Percentiles rank a stretch among this genome's conserved stretches.
Conservation (phyloP, 148 eudicot species). For the Talinum fruticosum region DNA sequence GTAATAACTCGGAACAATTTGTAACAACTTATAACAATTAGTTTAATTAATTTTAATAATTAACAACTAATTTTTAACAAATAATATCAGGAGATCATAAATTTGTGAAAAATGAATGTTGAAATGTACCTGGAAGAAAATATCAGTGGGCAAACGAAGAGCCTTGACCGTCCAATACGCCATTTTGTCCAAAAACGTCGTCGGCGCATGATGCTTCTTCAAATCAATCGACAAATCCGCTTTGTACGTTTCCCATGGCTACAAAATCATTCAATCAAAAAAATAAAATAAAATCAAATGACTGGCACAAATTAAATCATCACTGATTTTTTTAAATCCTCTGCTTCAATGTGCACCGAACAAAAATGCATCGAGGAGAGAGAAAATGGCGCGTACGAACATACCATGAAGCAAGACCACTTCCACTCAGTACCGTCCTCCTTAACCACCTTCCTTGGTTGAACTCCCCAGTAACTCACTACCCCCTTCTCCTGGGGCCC, state of each 20-base stretch:
- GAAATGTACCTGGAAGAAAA: conserved; percentile 58
- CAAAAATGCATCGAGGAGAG: background rate
- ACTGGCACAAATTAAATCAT: too few relatives aligned
- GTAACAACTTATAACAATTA: too few relatives aligned
- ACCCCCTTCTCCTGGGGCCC: conserved; percentile 28
- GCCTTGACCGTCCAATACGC: conserved; percentile 65
- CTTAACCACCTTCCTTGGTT: conserved; percentile 40
- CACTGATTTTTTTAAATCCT: too few relatives aligned
- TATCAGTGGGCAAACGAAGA: conserved; percentile 62
- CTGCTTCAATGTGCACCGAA: background rate
- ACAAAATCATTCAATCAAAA: background rate
- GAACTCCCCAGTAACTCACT: conserved; percentile 58
- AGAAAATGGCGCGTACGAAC: background rate
- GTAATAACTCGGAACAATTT: too few relatives aligned
- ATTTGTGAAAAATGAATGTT: background rate
- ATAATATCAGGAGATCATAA: too few relatives aligned
- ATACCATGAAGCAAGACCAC: conserved; percentile 81
- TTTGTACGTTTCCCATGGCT: conserved; percentile 81
- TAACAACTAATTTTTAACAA: too few relatives aligned
- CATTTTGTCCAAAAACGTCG: conserved; percentile 51
- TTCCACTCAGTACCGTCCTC: conserved; percentile 81
- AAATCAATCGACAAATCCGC: conserved; percentile 58
- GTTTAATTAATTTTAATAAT: too few relatives aligned
- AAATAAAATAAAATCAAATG: background rate
- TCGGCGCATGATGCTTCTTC: conserved; percentile 63